phyloP scores from a whole-genome alignment of 2,329 filamentous ascomycete genomes.

The Paraconiothyrium brasiliense region DNA sequence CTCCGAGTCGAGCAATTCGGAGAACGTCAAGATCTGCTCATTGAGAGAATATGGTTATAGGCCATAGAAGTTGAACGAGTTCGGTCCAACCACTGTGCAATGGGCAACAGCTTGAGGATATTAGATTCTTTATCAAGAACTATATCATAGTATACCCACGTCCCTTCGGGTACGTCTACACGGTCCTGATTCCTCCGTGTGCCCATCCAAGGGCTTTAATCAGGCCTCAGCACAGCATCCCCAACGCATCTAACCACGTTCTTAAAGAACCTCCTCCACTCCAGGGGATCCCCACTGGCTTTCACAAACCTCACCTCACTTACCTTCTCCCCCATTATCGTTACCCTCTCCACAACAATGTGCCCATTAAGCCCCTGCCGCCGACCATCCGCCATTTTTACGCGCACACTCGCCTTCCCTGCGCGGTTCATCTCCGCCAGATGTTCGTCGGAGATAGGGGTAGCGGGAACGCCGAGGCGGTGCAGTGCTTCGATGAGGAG shows the following conservation, averaged over 20 bases:
- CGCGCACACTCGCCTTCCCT: conserved; percentile 70
- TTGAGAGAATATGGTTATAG: too few species aligned
- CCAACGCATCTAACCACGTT: conserved; percentile 88
- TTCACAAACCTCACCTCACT: conserved; percentile 89
- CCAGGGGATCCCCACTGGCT: conserved; percentile 91
- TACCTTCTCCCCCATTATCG: conserved; percentile 70
- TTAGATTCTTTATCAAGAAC: too few species aligned
- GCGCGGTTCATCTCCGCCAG: conserved; percentile 51
- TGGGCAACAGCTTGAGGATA: too few species aligned
- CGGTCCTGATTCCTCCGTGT: too few species aligned
- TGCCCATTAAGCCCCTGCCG: conserved; percentile 78
- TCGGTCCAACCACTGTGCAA: too few species aligned
- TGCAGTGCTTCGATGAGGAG: conserved; percentile 84
- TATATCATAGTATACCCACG: too few species aligned
- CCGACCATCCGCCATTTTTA: conserved; percentile 78
- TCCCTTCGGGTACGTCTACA: too few species aligned
- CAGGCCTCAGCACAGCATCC: conserved; percentile 73
- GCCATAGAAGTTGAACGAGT: too few species aligned
- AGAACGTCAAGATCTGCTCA: too few species aligned
- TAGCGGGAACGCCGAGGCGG: conserved; percentile 81
- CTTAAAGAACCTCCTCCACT: conserved; percentile 98
- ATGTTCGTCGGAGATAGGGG: conserved; percentile 48
- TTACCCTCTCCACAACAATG: conserved; percentile 76
- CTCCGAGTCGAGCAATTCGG: too few species aligned
- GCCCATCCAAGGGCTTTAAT: conserved; percentile 18